Evolutionary conservation across 257 asterid species (phyloP), one percentile per base, ranked within the genome.

Genomic region (Asclepias syriaca): DNA sequence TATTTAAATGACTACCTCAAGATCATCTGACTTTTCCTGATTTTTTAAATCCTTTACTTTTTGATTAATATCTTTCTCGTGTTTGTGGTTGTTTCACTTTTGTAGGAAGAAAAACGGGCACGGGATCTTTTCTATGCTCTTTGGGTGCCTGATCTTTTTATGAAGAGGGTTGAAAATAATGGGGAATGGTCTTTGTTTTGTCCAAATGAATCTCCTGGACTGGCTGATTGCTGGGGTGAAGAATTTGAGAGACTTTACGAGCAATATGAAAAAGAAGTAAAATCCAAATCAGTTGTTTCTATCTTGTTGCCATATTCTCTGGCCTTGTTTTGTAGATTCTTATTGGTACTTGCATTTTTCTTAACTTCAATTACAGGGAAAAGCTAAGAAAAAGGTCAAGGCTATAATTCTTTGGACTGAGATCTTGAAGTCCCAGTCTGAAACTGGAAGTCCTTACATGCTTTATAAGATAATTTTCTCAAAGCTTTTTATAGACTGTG

Each of bases 171-270:
- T 68, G 83, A 88, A 49, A 76, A 83, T 45, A 75, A 92, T 80
- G 96, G 80, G 18, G 76, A 77, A 6, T 95, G 98, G 99, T 86
- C 99, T 29, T 74, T 95, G 81, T 95, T 95, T 80, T 95, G 99
- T 83, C 99, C 99, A 74, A 88, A 70, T 73, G 98, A 95, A 82
- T 72, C 98, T 65, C 96, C 97, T n/a, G 98, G 99, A 18, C 81
- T 95, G 79, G 99, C 96, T 79, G 98, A 92, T 86, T 88, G 93
- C 81, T 95, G 99, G 99, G 98, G 97, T 73, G 90, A 83, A 65
- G 98, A 95, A 66, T 95, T 91, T 85, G 97, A 87, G 80, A 88
- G 88, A 51, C 81, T 92, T 22, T 95, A 92, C 78, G 71, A 79
- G 56, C 71, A 79, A 70, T 95, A 95, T 71, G 99, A 95, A 79